A percentile compares a stretch with the other conserved stretches of the same genome.
Evolutionary conservation across 2,329 filamentous ascomycete genomes (phyloP).

Genomic region (Neurospora sp.): DNA sequence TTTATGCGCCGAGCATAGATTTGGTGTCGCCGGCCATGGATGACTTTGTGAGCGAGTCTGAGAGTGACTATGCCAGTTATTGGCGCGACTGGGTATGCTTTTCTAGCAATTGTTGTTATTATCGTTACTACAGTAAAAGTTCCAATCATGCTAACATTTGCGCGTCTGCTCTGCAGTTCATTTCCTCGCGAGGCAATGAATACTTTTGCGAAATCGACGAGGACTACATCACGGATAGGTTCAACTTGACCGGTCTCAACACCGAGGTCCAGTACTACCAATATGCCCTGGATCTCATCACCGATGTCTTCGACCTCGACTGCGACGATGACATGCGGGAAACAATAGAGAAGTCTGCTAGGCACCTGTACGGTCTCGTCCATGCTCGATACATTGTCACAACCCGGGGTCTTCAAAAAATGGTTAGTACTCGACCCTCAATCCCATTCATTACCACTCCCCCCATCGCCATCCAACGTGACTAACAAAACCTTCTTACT

Average conservation of each 20-base stretch:
- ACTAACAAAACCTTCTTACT: not conserved
- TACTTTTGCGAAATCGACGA: slow-evolving; percentile 99
- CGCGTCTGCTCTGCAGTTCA: slow-evolving; percentile 57
- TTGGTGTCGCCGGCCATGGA: slow-evolving; percentile 55
- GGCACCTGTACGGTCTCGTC: slow-evolving; percentile 90
- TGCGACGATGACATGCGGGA: slow-evolving; percentile 98
- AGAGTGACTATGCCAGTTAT: slow-evolving; percentile 98
- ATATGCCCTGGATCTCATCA: slow-evolving; percentile 94
- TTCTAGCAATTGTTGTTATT: not conserved
- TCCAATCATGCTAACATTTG: slow-evolving; percentile 14
- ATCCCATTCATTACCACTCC: not conserved
- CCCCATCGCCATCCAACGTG: not conserved
- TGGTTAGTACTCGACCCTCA: slow-evolving; percentile 51
- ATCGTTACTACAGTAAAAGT: not conserved
- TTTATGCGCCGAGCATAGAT: not conserved
- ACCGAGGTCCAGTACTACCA: slow-evolving; percentile 98
- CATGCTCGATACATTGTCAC: slow-evolving; percentile 97
- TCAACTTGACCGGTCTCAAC: slow-evolving; percentile 95
- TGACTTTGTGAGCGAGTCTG: slow-evolving; percentile 94
- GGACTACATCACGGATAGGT: slow-evolving; percentile 94
- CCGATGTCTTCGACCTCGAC: slow-evolving; percentile 96
- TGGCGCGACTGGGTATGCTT: slow-evolving; percentile 93
- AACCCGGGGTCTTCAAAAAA: slow-evolving; percentile 85
- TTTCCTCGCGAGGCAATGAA: slow-evolving; percentile 93
- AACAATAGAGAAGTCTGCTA: slow-evolving; percentile 92